These are phyloP conservation scores for Adansonia gregorii DNA, from an alignment of 441 rosid species.

Conservation along the genomic window DNA sequence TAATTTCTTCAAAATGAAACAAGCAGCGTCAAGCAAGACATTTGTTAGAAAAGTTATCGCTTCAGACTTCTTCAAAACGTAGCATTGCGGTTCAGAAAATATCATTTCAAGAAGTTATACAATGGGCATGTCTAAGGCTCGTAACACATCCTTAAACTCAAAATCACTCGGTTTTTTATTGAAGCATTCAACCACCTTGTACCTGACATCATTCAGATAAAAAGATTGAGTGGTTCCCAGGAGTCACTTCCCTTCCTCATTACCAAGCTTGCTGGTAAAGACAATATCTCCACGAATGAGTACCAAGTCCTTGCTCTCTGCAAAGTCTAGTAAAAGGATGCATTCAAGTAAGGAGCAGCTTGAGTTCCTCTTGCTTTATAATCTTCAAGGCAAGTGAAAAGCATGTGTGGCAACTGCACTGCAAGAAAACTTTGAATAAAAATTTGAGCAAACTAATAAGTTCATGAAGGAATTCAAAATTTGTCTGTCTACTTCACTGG, in stretches of 20 bases:
- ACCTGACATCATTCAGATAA: conserved; percentile 73
- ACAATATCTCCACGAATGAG: conserved; percentile 82
- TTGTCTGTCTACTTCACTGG: neutral
- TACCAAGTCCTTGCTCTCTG: conserved; percentile 77
- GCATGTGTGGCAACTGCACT: conserved; percentile 88
- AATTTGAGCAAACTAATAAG: conserved; percentile 14
- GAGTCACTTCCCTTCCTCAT: conserved; percentile 81
- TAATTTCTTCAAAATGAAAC: neutral
- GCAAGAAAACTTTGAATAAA: conserved; percentile 34
- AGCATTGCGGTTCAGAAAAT: neutral
- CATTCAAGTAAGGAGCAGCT: conserved; percentile 77
- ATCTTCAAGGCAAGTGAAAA: conserved; percentile 95
- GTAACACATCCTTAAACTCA: conserved; percentile 84
- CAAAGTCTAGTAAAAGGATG: conserved; percentile 70
- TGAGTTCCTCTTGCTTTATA: conserved; percentile 95
- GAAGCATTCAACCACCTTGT: conserved; percentile 78
- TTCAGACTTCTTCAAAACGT: neutral
- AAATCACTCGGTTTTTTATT: conserved; percentile 75
- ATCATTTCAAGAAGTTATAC: conserved; percentile 38
- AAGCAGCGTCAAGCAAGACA: neutral
- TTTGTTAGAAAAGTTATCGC: neutral
- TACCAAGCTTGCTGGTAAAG: conserved; percentile 83
- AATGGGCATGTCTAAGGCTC: conserved; percentile 76
- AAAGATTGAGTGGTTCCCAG: conserved; percentile 83
- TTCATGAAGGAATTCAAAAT: conserved; percentile 6